Evolutionary conservation across 2,329 filamentous ascomycete genomes (phyloP).

Genomic region (Phialophora verrucosa): DNA sequence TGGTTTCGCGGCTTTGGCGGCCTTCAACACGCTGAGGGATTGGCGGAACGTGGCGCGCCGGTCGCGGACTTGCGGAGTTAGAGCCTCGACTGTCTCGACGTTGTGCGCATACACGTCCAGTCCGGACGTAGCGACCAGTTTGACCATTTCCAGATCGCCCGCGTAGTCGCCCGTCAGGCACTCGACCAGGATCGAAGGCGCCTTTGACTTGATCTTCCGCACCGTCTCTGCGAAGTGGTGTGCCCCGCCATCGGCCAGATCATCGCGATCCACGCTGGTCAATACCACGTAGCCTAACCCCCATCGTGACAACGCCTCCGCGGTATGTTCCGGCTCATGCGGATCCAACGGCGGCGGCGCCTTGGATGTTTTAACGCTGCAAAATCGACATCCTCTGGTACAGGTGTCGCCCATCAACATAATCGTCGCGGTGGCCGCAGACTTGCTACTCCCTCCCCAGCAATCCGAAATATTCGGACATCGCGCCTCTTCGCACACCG

Average conservation of each 20-base stretch:
- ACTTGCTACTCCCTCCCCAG: conserved; percentile 91
- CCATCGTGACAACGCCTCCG: conserved; percentile 90
- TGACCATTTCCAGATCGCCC: conserved; percentile 86
- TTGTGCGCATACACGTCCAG: conserved; percentile 98
- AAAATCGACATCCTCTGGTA: conserved; percentile 94
- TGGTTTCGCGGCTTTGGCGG: conserved; percentile 77
- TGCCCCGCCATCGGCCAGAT: conserved; percentile 86
- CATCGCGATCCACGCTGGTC: conserved; percentile 91
- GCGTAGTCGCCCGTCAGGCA: conserved; percentile 76
- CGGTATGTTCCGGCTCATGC: conserved; percentile 95
- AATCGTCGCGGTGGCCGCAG: conserved; percentile 92
- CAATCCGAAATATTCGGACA: conserved; percentile 98
- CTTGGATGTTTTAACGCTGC: conserved; percentile 89
- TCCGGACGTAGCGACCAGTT: conserved; percentile 81
- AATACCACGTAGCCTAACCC: conserved; percentile 94
- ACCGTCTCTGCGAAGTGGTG: conserved; percentile 93
- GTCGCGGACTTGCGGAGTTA: conserved; percentile 90
- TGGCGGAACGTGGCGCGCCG: conserved; percentile 87
- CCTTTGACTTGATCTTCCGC: conserved; percentile 85
- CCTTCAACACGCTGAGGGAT: conserved; percentile 76
- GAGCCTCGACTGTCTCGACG: conserved; percentile 87
- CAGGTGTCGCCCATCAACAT: conserved; percentile 99
- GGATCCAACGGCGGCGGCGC: conserved; percentile 81
- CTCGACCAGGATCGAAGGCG: conserved; percentile 53
- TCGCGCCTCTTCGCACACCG: conserved; percentile 95